phyloP scores from a whole-genome alignment of 805 yeast species.

The Starmerella roubikii region DNA sequence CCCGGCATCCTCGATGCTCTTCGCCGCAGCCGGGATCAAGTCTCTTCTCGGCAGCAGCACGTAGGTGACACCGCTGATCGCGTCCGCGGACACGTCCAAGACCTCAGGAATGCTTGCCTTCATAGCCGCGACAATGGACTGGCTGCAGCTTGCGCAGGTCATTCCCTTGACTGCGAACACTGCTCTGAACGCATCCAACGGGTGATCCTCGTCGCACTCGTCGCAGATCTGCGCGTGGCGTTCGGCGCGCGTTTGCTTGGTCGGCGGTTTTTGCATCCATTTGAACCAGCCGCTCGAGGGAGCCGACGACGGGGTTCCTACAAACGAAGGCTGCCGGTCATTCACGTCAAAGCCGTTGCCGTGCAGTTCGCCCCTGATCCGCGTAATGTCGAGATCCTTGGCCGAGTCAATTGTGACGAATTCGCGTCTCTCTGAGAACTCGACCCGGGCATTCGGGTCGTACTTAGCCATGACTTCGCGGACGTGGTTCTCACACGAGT shows the following conservation, averaged over 20 bases:
- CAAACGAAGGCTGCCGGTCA: background rate
- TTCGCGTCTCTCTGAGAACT: slow-evolving; percentile 21
- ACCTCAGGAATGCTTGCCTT: slow-evolving; percentile 24
- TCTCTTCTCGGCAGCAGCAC: slow-evolving; percentile 39
- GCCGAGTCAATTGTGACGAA: slow-evolving; percentile 20
- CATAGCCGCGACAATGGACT: slow-evolving; percentile 35
- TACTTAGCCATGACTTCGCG: slow-evolving; percentile 22
- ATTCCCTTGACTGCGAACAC: slow-evolving; percentile 48
- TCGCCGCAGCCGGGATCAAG: slow-evolving; percentile 36
- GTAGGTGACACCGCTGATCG: slow-evolving; percentile 39
- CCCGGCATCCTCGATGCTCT: slow-evolving; percentile 33
- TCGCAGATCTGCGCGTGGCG: slow-evolving; percentile 17
- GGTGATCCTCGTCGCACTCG: slow-evolving; percentile 8
- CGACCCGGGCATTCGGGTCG: slow-evolving; percentile 18
- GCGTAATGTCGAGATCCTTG: slow-evolving; percentile 12
- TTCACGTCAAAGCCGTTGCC: slow-evolving; percentile 22
- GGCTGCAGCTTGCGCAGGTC: slow-evolving; percentile 54
- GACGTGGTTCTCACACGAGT: slow-evolving; percentile 35
- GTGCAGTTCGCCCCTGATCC: slow-evolving; percentile 14
- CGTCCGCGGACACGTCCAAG: slow-evolving; percentile 36
- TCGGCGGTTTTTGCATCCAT: background rate
- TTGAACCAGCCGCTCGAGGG: too few relatives aligned
- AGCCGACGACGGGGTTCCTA: background rate
- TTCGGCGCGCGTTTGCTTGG: background rate
- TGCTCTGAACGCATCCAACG: slow-evolving; percentile 30